These are phyloP conservation scores for Pseudisothecium myosuroides DNA, from an alignment of 225 moss, liverwort and hornwort species.

Conservation along the genomic window DNA sequence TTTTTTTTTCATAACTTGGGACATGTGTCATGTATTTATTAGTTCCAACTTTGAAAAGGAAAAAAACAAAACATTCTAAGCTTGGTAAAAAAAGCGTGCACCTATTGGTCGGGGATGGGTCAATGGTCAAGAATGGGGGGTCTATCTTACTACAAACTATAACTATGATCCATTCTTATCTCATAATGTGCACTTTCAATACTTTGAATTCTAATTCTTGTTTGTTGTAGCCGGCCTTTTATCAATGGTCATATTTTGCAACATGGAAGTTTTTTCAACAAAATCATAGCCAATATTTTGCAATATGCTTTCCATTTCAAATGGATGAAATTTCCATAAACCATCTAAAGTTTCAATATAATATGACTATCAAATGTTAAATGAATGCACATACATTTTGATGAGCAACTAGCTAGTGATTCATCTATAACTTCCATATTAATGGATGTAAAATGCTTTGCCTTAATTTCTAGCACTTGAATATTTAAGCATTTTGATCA, in stretches of 20 bases:
- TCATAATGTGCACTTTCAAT: background rate
- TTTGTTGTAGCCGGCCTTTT: background rate
- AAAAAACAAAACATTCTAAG: no score
- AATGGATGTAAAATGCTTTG: background rate
- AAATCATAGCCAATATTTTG: background rate
- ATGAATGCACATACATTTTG: background rate
- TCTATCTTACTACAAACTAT: no score
- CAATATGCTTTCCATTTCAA: background rate
- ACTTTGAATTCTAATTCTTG: background rate
- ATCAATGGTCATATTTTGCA: background rate
- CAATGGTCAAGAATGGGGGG: no score
- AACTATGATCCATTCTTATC: background rate
- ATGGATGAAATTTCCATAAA: background rate
- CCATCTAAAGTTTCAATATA: background rate
- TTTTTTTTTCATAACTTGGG: no score
- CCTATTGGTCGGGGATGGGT: no score
- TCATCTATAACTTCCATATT: background rate
- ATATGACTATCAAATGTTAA: background rate
- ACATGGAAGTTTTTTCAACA: background rate
- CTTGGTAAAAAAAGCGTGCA: no score
- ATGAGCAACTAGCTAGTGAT: background rate
- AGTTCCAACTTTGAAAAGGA: no score
- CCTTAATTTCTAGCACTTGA: background rate
- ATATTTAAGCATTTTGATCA: background rate
- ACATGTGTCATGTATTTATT: no score